Evolutionary conservation across 352 stramenopile genomes (phyloP).

Genomic region (Phytophthora megakarya): DNA sequence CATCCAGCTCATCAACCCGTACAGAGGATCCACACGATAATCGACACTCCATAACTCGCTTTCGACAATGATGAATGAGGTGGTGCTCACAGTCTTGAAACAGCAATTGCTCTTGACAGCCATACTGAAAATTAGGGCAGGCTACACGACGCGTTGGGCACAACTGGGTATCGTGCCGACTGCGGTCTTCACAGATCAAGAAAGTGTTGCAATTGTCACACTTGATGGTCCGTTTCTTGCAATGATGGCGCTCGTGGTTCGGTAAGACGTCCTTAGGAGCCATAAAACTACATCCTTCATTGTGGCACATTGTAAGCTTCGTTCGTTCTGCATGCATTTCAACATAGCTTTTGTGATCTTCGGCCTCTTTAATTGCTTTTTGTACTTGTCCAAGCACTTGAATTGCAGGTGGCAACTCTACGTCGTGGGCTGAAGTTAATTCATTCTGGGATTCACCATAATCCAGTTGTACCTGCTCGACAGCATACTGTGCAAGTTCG

Average conservation of each 20-base stretch:
- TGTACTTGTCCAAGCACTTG: constrained; percentile 49
- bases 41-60: constrained; percentile 55
- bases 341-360: constrained; percentile 61
- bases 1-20: constrained; percentile 47
- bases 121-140: constrained; percentile 62
- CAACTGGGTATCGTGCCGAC: constrained; percentile 33
- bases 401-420: constrained; percentile 4
- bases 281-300: constrained; percentile 51
- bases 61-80: constrained; percentile 59
- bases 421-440: constrained; percentile 27
- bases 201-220: constrained; percentile 54
- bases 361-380: constrained; percentile 40
- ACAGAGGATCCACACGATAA: constrained; percentile 50
- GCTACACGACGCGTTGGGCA: constrained; percentile 47
- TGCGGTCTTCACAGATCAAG: constrained; percentile 46
- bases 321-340: constrained; percentile 52
- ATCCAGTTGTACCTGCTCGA: constrained; percentile 23
- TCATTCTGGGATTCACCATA: constrained; percentile 29
- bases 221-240: constrained; percentile 47
- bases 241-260: constrained; percentile 66
- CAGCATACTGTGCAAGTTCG: constrained; percentile 30
- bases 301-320: constrained; percentile 41
- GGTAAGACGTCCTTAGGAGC: constrained; percentile 59
- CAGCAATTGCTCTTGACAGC: constrained; percentile 47
- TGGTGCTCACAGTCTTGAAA: constrained; percentile 48